Conservation (phyloP, 805 yeast genomes). For the Spathaspora passalidarum region DNA sequence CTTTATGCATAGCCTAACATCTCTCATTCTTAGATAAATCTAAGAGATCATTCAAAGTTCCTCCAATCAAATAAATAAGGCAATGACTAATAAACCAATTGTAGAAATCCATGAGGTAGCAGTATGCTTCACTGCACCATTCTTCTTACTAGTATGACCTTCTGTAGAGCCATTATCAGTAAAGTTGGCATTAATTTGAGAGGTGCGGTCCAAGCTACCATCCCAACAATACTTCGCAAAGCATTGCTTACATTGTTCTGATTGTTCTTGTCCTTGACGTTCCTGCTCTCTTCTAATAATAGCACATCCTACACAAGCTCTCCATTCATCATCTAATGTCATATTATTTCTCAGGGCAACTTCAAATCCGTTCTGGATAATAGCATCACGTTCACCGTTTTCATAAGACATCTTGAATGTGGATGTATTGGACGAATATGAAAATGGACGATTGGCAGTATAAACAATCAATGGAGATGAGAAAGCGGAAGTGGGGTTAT, state of each 20-base stretch:
- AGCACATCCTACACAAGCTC: conserved; percentile 80
- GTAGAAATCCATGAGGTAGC: background rate
- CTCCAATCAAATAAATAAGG: background rate
- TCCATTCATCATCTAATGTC: conserved; percentile 66
- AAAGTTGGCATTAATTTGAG: conserved; percentile 20
- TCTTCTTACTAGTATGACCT: background rate
- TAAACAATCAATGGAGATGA: conserved; percentile 66
- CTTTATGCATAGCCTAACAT: too few relatives aligned
- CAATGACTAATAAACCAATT: background rate
- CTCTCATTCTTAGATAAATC: too few relatives aligned
- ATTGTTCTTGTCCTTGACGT: conserved; percentile 55
- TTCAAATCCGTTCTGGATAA: conserved; percentile 75
- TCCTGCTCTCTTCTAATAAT: conserved; percentile 75
- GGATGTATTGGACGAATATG: conserved; percentile 67
- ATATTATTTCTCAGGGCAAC: conserved; percentile 62
- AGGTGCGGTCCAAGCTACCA: conserved; percentile 32
- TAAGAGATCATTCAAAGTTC: background rate
- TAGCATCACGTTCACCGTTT: conserved; percentile 51
- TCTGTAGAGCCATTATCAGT: conserved; percentile 20
- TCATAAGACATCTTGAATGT: conserved; percentile 65
- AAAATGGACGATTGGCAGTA: conserved; percentile 66
- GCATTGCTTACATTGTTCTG: conserved; percentile 69
- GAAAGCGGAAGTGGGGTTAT: conserved; percentile 13
- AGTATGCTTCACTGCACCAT: background rate
- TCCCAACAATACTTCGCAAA: conserved; percentile 76